Evolutionary conservation across 208 protist genomes (phyloP).

Genomic region (Wallacemonas sp.): DNA sequence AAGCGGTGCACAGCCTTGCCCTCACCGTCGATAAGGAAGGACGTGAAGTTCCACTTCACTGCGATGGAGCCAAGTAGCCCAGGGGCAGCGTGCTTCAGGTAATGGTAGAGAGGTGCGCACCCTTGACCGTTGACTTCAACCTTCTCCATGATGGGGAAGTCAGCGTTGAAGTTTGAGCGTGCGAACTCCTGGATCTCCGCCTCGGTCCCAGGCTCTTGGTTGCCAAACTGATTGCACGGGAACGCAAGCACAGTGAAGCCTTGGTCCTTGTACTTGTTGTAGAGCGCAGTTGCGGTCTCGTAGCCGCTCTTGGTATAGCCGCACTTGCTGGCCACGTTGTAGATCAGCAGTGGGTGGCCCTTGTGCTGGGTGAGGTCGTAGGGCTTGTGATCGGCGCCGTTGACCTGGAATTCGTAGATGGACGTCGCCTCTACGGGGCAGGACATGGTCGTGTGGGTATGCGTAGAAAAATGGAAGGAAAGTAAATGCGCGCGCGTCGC

Average conservation of each 20-base stretch:
- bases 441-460: no score
- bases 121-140: conserved; percentile 86
- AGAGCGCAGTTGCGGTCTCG: conserved; percentile 55
- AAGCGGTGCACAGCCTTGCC: conserved; percentile 61
- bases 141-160: conserved; percentile 87
- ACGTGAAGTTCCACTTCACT: conserved; percentile 94
- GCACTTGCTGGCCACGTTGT: conserved; percentile 90
- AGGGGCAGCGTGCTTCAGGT: conserved; percentile 56
- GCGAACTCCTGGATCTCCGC: conserved; percentile 75
- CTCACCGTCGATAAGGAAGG: conserved; percentile 74
- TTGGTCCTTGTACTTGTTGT: conserved; percentile 65
- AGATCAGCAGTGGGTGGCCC: conserved; percentile 81
- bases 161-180: conserved; percentile 39
- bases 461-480: no score
- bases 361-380: conserved; percentile 81
- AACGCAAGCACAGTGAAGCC: conserved; percentile 85
- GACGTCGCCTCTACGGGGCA: no score
- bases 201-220: conserved; percentile 75
- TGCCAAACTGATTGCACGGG: conserved; percentile 90
- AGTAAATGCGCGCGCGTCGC: no score
- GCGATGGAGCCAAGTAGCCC: conserved; percentile 52
- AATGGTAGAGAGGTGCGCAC: conserved; percentile 64
- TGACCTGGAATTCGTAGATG: conserved; percentile 72
- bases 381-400: conserved; percentile 51
- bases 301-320: conserved; percentile 79